These are phyloP conservation scores for Grigorovia jiainica DNA, from an alignment of 805 yeast species.

Conservation along the genomic window DNA sequence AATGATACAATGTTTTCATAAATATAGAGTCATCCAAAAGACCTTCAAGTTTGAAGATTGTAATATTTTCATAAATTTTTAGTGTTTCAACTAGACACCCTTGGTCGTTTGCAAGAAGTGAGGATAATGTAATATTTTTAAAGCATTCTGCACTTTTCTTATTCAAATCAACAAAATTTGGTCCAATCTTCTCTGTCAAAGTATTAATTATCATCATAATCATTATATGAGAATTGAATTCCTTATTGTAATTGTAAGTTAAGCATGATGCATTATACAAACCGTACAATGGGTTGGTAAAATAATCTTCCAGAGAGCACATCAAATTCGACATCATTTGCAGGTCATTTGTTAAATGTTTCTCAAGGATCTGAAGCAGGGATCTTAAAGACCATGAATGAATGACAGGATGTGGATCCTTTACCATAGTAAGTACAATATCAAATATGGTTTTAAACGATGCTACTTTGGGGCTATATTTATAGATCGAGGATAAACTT, in stretches of 20 bases:
- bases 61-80: constrained; percentile 18
- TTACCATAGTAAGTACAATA: constrained; percentile 48
- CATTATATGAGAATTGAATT: constrained; percentile 36
- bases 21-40: constrained; percentile 25
- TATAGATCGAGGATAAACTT: constrained; percentile 39
- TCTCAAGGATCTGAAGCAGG: constrained; percentile 44
- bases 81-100: constrained; percentile 17
- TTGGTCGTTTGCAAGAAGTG: constrained; percentile 29
- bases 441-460: constrained; percentile 41
- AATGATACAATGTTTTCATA: constrained; percentile 15
- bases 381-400: constrained; percentile 66
- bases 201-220: constrained; percentile 37
- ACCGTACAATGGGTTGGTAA: constrained; percentile 42
- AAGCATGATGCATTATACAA: constrained; percentile 34
- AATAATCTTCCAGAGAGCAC: constrained; percentile 30
- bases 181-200: constrained; percentile 48
- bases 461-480: constrained; percentile 30
- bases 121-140: constrained; percentile 30
- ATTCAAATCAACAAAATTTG: constrained; percentile 35
- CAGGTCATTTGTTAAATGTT: constrained; percentile 40
- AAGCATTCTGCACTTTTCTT: constrained; percentile 23
- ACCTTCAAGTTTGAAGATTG: constrained; percentile 19
- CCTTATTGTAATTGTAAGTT: constrained; percentile 41
- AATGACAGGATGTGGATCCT: constrained; percentile 81
- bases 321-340: constrained; percentile 37